Evolutionary conservation across 352 stramenopile species (phyloP).

Genomic region (Pythium folliculosum): DNA sequence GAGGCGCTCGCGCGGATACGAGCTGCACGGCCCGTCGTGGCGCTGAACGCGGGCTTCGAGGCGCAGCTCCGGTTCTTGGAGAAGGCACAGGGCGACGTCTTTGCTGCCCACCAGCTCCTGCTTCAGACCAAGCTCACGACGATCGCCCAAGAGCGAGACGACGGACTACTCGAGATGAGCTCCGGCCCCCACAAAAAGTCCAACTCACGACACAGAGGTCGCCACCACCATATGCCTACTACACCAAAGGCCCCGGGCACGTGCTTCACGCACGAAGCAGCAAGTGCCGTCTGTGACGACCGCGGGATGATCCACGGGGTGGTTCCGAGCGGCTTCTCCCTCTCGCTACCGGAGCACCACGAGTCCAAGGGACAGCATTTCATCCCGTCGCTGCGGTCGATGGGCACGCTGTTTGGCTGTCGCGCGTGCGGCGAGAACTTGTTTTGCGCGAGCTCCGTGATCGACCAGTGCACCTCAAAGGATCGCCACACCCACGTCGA

Average conservation of each 20-base stretch:
- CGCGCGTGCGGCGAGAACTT: conserved; percentile 52
- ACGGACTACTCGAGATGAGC: conserved; percentile 32
- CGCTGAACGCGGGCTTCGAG: conserved; percentile 85
- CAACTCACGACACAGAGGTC: conserved; percentile 19
- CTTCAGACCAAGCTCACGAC: conserved; percentile 43
- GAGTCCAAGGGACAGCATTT: conserved; percentile 37
- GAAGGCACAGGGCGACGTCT: conserved; percentile 66
- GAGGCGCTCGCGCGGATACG: conserved; percentile 53
- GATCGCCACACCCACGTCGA: background rate
- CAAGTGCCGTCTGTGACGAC: conserved; percentile 42
- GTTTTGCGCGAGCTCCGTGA: conserved; percentile 65
- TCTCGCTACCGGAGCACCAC: conserved; percentile 38
- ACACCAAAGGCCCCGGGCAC: conserved; percentile 8
- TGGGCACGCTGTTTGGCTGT: conserved; percentile 74
- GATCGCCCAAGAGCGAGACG: conserved; percentile 41
- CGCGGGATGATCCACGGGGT: conserved; percentile 59
- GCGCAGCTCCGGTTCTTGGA: conserved; percentile 78
- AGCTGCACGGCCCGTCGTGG: conserved; percentile 59
- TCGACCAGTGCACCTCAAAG: conserved; percentile 24
- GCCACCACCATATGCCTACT: conserved; percentile 38
- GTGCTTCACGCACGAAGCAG: conserved; percentile 13
- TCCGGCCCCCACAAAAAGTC: conserved; percentile 25
- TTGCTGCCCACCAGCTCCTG: conserved; percentile 76
- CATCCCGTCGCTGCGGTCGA: conserved; percentile 69
- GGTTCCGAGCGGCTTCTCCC: conserved; percentile 56